phyloP scores from a whole-genome alignment of 2,329 filamentous ascomycete species.

The Metarhizium album region DNA sequence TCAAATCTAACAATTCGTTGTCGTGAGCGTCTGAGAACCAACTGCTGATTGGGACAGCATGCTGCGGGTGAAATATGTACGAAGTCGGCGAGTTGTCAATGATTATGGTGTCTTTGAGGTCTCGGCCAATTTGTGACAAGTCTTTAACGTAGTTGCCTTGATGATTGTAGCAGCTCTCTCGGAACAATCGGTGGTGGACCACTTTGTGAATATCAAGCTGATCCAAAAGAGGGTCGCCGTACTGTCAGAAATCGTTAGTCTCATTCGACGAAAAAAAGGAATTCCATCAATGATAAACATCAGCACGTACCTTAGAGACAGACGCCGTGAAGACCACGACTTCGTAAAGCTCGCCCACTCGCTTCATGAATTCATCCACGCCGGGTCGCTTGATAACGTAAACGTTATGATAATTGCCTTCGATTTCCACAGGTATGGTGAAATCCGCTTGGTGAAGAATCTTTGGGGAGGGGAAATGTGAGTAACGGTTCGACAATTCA shows the following conservation, averaged over 20 bases:
- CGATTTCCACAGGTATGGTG: constrained; percentile 96
- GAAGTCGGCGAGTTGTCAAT: constrained; percentile 99
- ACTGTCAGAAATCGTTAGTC: constrained; percentile 39
- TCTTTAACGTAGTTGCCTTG: constrained; percentile 99
- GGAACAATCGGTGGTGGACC: constrained; percentile 90
- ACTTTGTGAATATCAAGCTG: constrained; percentile 96
- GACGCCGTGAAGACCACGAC: constrained; percentile 98
- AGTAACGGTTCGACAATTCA: constrained; percentile 2
- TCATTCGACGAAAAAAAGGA: constrained; percentile 8
- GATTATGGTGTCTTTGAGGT: constrained; percentile 95
- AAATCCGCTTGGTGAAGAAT: constrained; percentile 97
- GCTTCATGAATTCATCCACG: constrained; percentile 97
- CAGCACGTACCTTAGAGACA: constrained; percentile 69
- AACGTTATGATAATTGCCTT: constrained; percentile 97
- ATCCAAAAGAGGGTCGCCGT: constrained; percentile 90
- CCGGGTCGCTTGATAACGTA: constrained; percentile 99
- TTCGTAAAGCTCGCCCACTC: constrained; percentile 94
- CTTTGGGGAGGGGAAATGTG: constrained; percentile 33
- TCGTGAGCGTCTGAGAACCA: constrained; percentile 99
- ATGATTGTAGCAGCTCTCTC: constrained; percentile 98
- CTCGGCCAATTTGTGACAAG: constrained; percentile 88
- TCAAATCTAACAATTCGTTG: constrained; percentile 94
- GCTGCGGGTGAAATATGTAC: constrained; percentile 98
- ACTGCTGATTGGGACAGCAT: constrained; percentile 97
- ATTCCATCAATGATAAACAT: neutral